Evolutionary conservation across 768 basidiomycete genomes (phyloP), one percentile per base, ranked within the genome.

Genomic region (Tricholoma hemisulphureum): DNA sequence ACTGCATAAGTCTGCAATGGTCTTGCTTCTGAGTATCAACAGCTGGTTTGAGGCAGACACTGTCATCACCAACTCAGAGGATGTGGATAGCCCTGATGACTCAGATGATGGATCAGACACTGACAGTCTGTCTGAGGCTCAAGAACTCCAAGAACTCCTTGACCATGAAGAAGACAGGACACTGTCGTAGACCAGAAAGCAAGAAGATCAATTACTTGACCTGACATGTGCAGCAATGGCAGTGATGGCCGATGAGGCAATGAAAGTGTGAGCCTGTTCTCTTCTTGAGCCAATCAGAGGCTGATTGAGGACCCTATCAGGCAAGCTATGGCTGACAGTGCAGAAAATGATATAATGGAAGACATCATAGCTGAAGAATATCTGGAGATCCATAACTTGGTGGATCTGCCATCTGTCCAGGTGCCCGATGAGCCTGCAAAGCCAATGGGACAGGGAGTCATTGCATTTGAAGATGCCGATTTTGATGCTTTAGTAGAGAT

Each of bases 141-240:
- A 45, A 45, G 43, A 45, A 13, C 43, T 45, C 16, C 43, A 45
- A 45, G 23, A 24, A 23, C 43, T 45, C 18, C 23, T 45, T 11
- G 43, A 32, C 29, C 34, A 35, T n/a, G 14, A 43, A 51, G 26
- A 31, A n/a, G 29, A 28, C 49, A 23, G 32, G 49, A 39, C 29
- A 13, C 35, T 21, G 16, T 45, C 23, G 6, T 11, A 13, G 4
- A 51, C 13, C 35, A 20, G 23, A 14, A 24, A 49, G 14, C 20
- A 32, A 51, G 39, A 61, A 29, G 20, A 49, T 1, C 4, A 48
- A 20, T 18, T 56, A n/a, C 51, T 57, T 20, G 31, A 32, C 11
- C 32, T 51, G 16, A 46, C 37, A 4, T 60, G 35, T 41, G 51
- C 59, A 24, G 32, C 59, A 6, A 55, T 57, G 16, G 59, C 56